Conservation (phyloP, 768 basidiomycete species). For the Kwoniella sp. region DNA sequence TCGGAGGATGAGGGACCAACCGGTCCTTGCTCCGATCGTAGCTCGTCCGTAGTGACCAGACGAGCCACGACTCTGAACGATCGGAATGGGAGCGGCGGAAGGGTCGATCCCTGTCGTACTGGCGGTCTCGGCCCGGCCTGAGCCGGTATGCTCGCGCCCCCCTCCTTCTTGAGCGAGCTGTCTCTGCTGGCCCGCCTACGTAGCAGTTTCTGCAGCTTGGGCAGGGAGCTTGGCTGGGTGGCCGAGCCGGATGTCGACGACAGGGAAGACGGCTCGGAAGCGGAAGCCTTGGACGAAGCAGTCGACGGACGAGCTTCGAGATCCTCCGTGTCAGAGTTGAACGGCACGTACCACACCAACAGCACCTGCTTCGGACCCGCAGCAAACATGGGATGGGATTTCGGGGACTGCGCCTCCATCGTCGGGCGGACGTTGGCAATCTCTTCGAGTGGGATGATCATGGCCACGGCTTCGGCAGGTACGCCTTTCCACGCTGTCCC, state of each 20-base stretch:
- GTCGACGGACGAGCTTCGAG: conserved; percentile 17
- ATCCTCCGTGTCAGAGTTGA: conserved; percentile 46
- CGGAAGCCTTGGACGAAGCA: conserved; percentile 17
- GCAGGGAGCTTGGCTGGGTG: conserved; percentile 19
- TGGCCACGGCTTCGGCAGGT: conserved; percentile 47
- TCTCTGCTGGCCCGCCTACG: conserved; percentile 37
- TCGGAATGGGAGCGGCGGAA: conserved; percentile 52
- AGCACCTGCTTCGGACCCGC: conserved; percentile 52
- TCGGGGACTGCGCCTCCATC: background rate
- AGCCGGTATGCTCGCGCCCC: background rate
- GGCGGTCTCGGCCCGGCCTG: background rate
- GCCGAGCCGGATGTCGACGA: background rate
- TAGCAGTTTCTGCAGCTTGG: conserved; percentile 43
- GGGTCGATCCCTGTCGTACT: background rate
- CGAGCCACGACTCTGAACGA: conserved; percentile 72
- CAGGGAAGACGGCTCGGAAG: conserved; percentile 9
- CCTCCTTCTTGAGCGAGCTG: conserved; percentile 17
- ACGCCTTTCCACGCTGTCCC: conserved; percentile 48
- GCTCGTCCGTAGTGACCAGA: conserved; percentile 66
- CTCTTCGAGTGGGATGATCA: conserved; percentile 44
- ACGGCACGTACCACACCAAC: conserved; percentile 73
- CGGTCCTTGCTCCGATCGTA: conserved; percentile 52
- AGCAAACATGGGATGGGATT: conserved; percentile 9
- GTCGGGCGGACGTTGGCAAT: background rate
- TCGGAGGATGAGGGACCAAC: background rate